A percentile compares a stretch with the other conserved stretches of the same genome.
Conservation (phyloP, 805 yeast genomes). For the Kuraishia piskuri region DNA sequence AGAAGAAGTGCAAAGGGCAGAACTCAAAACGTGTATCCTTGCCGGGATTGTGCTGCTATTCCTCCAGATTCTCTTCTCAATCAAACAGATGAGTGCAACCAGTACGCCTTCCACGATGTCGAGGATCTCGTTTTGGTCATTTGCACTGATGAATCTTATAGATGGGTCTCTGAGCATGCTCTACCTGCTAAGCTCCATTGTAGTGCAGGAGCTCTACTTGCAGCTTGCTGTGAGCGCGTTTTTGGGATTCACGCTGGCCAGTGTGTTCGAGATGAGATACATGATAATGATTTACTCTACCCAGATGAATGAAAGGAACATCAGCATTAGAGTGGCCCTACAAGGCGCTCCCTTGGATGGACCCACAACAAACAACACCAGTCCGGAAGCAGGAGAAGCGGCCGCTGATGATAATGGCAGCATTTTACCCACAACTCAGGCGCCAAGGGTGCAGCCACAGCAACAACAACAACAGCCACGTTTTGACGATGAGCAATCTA, state of each 20-base stretch:
- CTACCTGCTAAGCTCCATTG: conserved; percentile 48
- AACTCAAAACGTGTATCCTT: conserved; percentile 32
- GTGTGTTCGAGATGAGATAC: conserved; percentile 69
- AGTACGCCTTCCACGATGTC: conserved; percentile 77
- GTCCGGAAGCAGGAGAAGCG: conserved; percentile 3
- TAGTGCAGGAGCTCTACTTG: conserved; percentile 49
- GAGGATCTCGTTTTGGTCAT: conserved; percentile 60
- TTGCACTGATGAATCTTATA: conserved; percentile 52
- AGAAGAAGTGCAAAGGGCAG: conserved; percentile 33
- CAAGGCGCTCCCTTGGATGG: conserved; percentile 48
- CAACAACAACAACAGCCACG: conserved; percentile 15
- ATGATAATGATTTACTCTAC: conserved; percentile 57
- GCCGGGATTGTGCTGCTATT: conserved; percentile 36
- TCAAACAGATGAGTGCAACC: conserved; percentile 62
- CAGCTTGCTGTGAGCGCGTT: conserved; percentile 66
- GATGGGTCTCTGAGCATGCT: conserved; percentile 66
- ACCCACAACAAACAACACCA: too few relatives aligned
- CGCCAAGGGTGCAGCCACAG: conserved; percentile 12
- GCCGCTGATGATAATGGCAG: conserved; percentile 7
- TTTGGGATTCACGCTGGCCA: conserved; percentile 57
- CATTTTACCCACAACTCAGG: conserved; percentile 11
- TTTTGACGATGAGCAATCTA: conserved; percentile 41
- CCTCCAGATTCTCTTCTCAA: conserved; percentile 45
- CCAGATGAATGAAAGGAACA: conserved; percentile 63
- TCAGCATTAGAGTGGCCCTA: conserved; percentile 57